Percentiles rank a stretch among this genome's conserved stretches.
Evolutionary conservation across 306 rosid genomes (phyloP).

Genomic region (Cicer yamashitae): DNA sequence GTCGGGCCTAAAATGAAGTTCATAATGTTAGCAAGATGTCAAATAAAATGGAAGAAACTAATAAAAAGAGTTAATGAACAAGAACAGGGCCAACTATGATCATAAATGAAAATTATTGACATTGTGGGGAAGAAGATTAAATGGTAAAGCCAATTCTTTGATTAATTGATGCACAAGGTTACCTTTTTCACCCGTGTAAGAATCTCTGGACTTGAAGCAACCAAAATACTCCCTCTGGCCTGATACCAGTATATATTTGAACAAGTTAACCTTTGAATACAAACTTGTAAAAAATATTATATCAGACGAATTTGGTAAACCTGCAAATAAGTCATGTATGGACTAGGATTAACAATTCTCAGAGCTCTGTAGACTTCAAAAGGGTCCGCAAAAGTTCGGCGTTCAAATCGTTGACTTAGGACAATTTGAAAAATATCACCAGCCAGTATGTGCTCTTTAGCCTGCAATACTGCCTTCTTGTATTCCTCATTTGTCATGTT

Average conservation of each 20-base stretch:
- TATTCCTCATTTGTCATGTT: constrained; percentile 85
- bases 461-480: constrained; percentile 80
- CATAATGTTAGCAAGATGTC: not conserved
- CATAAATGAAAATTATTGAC: constrained; percentile 6
- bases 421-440: constrained; percentile 98
- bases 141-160: not conserved
- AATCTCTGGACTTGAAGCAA: constrained; percentile 99
- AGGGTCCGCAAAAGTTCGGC: constrained; percentile 97
- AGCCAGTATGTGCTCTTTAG: constrained; percentile 92
- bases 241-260: constrained; percentile 46
- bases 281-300: not conserved
- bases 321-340: constrained; percentile 97
- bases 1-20: constrained; percentile 18
- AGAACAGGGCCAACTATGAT: constrained; percentile 29
- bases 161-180: constrained; percentile 18
- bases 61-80: constrained; percentile 11
- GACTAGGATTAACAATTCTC: constrained; percentile 96
- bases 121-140: constrained; percentile 3
- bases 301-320: constrained; percentile 49
- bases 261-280: constrained; percentile 35
- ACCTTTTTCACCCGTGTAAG: constrained; percentile 96
- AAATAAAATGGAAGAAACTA: constrained; percentile 21
- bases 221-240: constrained; percentile 96
- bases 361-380: constrained; percentile 93
- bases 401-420: constrained; percentile 91